Percentiles rank a stretch among this genome's conserved stretches.
Conservation (phyloP, 225 moss, liverwort and hornwort genomes). For the Polytrichum formosum region DNA sequence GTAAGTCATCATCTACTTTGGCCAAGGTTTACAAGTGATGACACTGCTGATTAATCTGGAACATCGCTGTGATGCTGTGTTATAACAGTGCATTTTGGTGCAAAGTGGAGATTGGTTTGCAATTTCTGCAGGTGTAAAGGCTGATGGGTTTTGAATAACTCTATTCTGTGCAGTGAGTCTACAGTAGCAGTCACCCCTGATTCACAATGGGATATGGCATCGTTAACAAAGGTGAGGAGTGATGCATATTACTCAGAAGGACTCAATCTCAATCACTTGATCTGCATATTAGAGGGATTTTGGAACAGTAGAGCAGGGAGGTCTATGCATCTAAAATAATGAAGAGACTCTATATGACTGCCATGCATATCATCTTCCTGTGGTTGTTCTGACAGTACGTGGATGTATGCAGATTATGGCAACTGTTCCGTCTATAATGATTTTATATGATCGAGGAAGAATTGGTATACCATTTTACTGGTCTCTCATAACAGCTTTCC, state of each 20-base stretch:
- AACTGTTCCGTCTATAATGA: conserved; percentile 74
- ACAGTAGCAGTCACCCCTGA: conserved; percentile 55
- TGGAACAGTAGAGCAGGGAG: background rate
- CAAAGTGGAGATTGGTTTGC: no score
- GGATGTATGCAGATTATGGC: conserved; percentile 66
- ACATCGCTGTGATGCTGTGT: no score
- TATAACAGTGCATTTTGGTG: no score
- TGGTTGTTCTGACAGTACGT: no score
- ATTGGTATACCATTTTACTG: conserved; percentile 41
- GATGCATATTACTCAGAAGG: no score
- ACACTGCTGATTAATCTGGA: no score
- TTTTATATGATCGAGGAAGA: conserved; percentile 64
- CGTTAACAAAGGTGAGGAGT: conserved; percentile 58
- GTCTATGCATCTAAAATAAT: background rate
- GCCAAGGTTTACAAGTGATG: conserved; percentile 4
- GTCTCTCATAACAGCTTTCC: conserved; percentile 8
- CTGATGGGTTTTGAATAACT: background rate
- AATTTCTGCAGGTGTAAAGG: no score
- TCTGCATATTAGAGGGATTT: background rate
- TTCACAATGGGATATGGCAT: conserved; percentile 74
- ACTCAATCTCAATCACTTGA: background rate
- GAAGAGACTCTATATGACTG: no score
- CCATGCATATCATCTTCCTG: no score
- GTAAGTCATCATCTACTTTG: conserved; percentile 34
- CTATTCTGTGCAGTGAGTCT: conserved; percentile 51